These are phyloP conservation scores for Cryptosporidium bovis DNA, from an alignment of 169 alveolate species.

Conservation along the genomic window DNA sequence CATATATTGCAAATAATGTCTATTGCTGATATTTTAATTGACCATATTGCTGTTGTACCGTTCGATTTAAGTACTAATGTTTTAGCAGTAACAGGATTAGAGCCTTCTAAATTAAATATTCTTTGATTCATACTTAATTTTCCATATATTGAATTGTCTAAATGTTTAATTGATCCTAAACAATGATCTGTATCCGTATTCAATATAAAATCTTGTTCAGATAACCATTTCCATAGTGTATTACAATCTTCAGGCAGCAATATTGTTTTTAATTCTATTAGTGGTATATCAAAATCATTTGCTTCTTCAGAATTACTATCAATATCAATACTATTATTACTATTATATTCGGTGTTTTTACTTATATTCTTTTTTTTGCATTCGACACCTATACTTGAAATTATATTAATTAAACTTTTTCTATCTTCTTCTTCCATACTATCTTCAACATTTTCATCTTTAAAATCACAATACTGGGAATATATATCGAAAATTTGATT, in stretches of 20 bases:
- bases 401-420: neutral
- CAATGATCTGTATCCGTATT: neutral
- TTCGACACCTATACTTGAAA: constrained; percentile 39
- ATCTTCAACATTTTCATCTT: neutral
- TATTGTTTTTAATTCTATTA: constrained; percentile 33
- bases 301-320: neutral
- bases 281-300: constrained; percentile 10
- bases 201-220: constrained; percentile 25
- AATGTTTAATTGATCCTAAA: constrained; percentile 21
- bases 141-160: constrained; percentile 68
- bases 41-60: constrained; percentile 79
- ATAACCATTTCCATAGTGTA: constrained; percentile 60
- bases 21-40: constrained; percentile 79
- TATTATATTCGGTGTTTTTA: neutral
- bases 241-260: constrained; percentile 22
- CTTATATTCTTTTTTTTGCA: neutral
- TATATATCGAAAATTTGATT: constrained; percentile 1
- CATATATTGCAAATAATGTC: constrained; percentile 81
- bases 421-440: constrained; percentile 1
- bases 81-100: constrained; percentile 77
- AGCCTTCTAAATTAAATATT: constrained; percentile 79
- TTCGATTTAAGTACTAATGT: constrained; percentile 71
- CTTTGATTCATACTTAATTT: constrained; percentile 71
- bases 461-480: neutral
- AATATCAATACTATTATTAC: neutral